Evolutionary conservation across 169 alveolate species (phyloP), one percentile per base, ranked within the genome.

Genomic region (Theileria annulata): DNA sequence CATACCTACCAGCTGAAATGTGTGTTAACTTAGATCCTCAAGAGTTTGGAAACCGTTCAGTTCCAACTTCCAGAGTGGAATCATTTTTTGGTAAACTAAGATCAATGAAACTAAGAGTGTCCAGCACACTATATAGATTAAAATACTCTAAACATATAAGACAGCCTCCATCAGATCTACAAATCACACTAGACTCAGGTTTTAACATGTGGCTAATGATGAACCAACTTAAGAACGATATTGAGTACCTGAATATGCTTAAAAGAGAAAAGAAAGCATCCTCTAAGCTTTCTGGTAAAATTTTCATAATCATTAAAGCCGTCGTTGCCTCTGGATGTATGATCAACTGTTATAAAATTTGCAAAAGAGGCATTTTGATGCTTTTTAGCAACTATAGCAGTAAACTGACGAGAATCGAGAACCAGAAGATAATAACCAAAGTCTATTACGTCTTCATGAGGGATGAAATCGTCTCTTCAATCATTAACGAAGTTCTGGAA

Each of bases 161-260:
- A 58, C 71, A 62, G 6, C 42, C 49, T 8, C 12, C 76, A 58
- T 64, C 63, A 1, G 33, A 19, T 30, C 60, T 35, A 27, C 49
- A 68, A 13, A 58, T 27, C 62, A n/a, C 23, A 17, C 27, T n/a
- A 15, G 59, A 68, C 42, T 27, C 35, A 30, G 35, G 42, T 23
- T 13, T 56, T 6, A 72, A 30, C 3, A 72, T 42, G 56, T 62
- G 71, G 71, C 33, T 62, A 37, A 33, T 79, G 63, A 56, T 37
- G 78, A 51, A 37, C 30, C 49, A 79, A 21, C 58, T 79, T 2
- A 30, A 75, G 47, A 71, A 70, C 48, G 87, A 79, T 47, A 58
- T 73, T 0, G 81, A 51, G 15, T 79, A 79, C 77, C 81, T 79
- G 27, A 19, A 21, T 25, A 71, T 68, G 51, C 72, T 79, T n/a